Conservation (phyloP, 176 grass and related monocot genomes). For the Aechmea fasciata region DNA sequence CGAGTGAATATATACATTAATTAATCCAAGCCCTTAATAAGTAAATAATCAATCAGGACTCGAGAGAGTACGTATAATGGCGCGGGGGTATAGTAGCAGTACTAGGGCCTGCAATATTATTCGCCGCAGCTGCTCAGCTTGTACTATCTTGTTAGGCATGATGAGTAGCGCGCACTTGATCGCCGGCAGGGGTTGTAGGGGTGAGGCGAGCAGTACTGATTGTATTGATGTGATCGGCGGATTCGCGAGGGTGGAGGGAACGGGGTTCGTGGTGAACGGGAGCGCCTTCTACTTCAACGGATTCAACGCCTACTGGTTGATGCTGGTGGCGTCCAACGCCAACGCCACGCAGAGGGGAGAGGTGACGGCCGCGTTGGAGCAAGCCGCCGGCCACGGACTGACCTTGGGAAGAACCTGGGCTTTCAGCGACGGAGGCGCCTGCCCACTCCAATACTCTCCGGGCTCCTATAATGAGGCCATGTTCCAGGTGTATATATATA, state of each 20-base stretch:
- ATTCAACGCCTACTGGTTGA: constrained; percentile 91
- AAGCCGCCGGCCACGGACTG: constrained; percentile 39
- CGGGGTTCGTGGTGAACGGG: constrained; percentile 27
- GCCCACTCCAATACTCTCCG: constrained; percentile 46
- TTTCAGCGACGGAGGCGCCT: constrained; percentile 59
- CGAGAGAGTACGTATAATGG: too few species aligned
- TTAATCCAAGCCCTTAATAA: too few species aligned
- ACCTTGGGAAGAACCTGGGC: constrained; percentile 64
- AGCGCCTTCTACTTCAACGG: constrained; percentile 52
- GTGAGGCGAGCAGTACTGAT: too few species aligned
- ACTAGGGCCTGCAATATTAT: too few species aligned
- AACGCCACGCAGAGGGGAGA: constrained; percentile 7
- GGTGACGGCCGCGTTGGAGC: constrained; percentile 36
- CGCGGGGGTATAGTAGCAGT: too few species aligned
- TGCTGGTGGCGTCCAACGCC: constrained; percentile 43
- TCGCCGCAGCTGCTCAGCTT: too few species aligned
- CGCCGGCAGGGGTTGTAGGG: too few species aligned
- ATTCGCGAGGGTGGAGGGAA: constrained; percentile 27
- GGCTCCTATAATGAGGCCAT: constrained; percentile 63
- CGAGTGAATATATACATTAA: too few species aligned
- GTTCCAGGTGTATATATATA: constrained; percentile 35
- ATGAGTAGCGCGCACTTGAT: too few species aligned
- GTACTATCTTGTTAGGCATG: too few species aligned
- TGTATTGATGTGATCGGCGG: neutral
- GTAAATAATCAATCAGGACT: too few species aligned